These are phyloP conservation scores for Cydonia oblonga DNA, from an alignment of 331 rosid species.

Conservation along the genomic window DNA sequence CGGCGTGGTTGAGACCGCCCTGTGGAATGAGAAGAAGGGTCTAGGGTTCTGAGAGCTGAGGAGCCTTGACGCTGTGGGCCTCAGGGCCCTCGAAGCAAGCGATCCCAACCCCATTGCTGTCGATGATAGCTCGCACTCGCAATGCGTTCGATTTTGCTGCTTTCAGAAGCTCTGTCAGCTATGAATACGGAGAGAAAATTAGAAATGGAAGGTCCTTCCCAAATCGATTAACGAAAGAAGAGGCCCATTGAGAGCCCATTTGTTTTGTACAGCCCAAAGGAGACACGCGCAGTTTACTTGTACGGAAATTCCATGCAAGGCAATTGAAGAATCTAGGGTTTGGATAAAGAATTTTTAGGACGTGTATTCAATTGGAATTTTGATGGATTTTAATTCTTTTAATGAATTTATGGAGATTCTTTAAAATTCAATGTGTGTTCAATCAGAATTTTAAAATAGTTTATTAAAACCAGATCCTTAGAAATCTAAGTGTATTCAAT, in stretches of 20 bases:
- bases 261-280: neutral
- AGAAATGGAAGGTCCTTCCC: neutral
- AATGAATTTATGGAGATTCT: too few relatives aligned
- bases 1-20: constrained; percentile 65
- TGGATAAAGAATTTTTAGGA: too few relatives aligned
- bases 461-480: too few relatives aligned
- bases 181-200: neutral
- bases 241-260: neutral
- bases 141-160: neutral
- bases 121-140: neutral
- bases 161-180: neutral
- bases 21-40: constrained; percentile 23
- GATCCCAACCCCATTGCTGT: constrained; percentile 70
- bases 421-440: too few relatives aligned
- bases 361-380: too few relatives aligned
- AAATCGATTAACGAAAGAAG: neutral
- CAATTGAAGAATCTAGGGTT: too few relatives aligned
- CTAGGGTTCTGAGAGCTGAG: constrained; percentile 39
- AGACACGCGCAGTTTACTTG: neutral
- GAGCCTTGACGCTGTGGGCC: constrained; percentile 51
- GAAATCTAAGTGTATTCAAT: too few relatives aligned
- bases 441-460: too few relatives aligned
- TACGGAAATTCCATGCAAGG: too few relatives aligned
- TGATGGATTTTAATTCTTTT: too few relatives aligned
- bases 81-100: constrained; percentile 56